Evolutionary conservation across 225 moss, liverwort and hornwort genomes (phyloP).

Genomic region (Pseudisothecium myosuroides): DNA sequence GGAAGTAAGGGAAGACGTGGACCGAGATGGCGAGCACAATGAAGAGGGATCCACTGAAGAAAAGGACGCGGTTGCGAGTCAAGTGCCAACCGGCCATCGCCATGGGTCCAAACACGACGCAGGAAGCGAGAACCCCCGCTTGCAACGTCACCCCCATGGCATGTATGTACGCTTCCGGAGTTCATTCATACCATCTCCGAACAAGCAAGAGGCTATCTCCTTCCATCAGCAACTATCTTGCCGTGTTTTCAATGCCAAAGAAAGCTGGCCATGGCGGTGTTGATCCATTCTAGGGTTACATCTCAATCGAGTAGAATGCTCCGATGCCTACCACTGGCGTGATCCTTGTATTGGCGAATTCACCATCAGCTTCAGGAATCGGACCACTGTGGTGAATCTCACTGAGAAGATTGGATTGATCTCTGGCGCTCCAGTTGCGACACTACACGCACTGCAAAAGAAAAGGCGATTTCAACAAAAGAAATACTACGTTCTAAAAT

Average conservation of each 20-base stretch:
- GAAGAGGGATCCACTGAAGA: constrained; percentile 84
- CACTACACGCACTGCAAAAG: background rate
- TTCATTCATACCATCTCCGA: background rate
- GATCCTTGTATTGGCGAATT: background rate
- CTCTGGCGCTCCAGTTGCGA: background rate
- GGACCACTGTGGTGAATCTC: background rate
- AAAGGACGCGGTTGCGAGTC: constrained; percentile 74
- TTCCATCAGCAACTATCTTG: background rate
- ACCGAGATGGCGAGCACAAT: constrained; percentile 77
- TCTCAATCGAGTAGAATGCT: background rate
- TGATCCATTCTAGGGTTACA: constrained; percentile 2
- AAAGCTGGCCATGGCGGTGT: background rate
- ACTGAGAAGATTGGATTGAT: background rate
- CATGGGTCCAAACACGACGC: constrained; percentile 80
- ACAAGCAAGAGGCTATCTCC: background rate
- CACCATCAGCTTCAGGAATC: background rate
- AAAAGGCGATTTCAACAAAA: background rate
- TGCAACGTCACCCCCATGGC: constrained; percentile 27
- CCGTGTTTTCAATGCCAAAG: background rate
- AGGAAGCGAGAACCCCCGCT: constrained; percentile 39
- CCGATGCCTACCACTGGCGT: background rate
- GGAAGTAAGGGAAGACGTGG: constrained; percentile 74
- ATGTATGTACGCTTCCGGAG: background rate
- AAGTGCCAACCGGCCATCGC: constrained; percentile 87
- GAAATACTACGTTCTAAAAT: background rate